phyloP scores from a whole-genome alignment of 371 early-diverging fungal genomes.

The Parasitella parasitica region DNA sequence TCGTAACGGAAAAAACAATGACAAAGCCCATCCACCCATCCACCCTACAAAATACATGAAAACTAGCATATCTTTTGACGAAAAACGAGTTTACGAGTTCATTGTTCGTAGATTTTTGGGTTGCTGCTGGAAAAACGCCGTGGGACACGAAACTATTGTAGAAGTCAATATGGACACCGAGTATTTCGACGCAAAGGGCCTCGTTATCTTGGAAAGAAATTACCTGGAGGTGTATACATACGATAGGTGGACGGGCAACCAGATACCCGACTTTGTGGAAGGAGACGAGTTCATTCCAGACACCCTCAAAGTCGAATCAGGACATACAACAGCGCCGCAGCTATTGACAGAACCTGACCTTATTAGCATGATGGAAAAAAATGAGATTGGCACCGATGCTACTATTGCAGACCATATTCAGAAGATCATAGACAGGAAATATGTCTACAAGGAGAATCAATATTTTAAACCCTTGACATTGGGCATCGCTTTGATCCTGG shows the following conservation, averaged over 20 bases:
- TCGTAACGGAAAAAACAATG: slow-evolving; percentile 90
- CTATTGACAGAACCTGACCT: slow-evolving; percentile 94
- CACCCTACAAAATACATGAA: slow-evolving; percentile 82
- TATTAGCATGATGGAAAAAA: slow-evolving; percentile 96
- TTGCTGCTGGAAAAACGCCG: slow-evolving; percentile 93
- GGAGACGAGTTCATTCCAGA: slow-evolving; percentile 77
- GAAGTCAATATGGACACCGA: slow-evolving; percentile 70
- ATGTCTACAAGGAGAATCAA: slow-evolving; percentile 72
- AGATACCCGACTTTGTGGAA: slow-evolving; percentile 73
- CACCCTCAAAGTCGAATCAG: slow-evolving; percentile 61
- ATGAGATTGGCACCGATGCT: slow-evolving; percentile 99
- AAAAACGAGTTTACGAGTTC: slow-evolving; percentile 88
- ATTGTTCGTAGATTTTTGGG: slow-evolving; percentile 93
- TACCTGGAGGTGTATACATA: slow-evolving; percentile 96
- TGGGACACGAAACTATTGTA: slow-evolving; percentile 85
- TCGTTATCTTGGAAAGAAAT: slow-evolving; percentile 82
- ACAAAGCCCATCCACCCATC: slow-evolving; percentile 99
- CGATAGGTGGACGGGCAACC: slow-evolving; percentile 86
- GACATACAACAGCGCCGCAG: slow-evolving; percentile 80
- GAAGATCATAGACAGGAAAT: slow-evolving; percentile 91
- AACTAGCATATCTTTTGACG: slow-evolving; percentile 66
- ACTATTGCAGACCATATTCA: slow-evolving; percentile 99
- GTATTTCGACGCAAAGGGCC: slow-evolving; percentile 72
- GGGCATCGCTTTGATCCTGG: slow-evolving; percentile 92
- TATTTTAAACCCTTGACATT: slow-evolving; percentile 86